Evolutionary conservation across 2,329 filamentous ascomycete species (phyloP).

Genomic region (Boeremia exigua): DNA sequence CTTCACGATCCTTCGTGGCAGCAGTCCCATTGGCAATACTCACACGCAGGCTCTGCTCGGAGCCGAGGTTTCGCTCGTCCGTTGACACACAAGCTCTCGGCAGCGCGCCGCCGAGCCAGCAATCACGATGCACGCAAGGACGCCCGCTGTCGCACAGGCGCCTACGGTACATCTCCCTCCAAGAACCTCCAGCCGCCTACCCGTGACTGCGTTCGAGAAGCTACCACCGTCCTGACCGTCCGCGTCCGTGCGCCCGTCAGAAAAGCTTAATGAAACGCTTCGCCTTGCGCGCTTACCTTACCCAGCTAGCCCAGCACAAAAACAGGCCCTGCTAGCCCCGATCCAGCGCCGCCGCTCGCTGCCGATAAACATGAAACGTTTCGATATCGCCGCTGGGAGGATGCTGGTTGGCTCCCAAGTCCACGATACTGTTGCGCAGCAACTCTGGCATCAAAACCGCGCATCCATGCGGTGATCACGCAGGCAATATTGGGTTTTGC

Average conservation of each 20-base stretch:
- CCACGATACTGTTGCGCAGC: no score
- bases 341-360: neutral
- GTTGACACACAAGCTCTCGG: neutral
- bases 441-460: no score
- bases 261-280: slow-evolving; percentile 20
- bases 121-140: neutral
- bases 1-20: neutral
- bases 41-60: no score
- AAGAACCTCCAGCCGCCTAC: neutral
- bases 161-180: neutral
- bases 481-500: no score
- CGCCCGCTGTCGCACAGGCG: neutral
- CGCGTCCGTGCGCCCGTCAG: neutral
- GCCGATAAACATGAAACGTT: slow-evolving; percentile 7
- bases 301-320: neutral
- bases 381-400: slow-evolving; percentile 2
- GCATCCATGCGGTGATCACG: no score
- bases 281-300: neutral
- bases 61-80: neutral
- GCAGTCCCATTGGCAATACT: neutral
- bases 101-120: neutral
- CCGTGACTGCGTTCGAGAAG: neutral
- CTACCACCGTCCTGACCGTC: no score
- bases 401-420: no score
- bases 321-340: neutral